These are phyloP conservation scores for Blastobotrys americana DNA, from an alignment of 805 yeast genomes.

Conservation along the genomic window DNA sequence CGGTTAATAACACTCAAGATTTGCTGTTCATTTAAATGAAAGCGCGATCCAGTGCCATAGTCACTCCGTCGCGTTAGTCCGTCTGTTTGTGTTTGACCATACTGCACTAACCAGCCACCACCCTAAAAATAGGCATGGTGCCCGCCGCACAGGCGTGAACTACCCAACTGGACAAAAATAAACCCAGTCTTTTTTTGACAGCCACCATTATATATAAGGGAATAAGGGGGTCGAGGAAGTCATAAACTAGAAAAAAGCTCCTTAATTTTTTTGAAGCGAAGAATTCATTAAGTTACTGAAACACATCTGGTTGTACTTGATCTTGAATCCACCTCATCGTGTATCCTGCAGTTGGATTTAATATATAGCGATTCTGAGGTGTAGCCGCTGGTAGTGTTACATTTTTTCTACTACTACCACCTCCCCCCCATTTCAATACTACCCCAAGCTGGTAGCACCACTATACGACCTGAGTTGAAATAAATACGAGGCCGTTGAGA, in stretches of 20 bases:
- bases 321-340: not conserved
- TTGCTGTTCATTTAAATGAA: too few species aligned
- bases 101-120: too few species aligned
- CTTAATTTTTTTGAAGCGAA: too few species aligned
- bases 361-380: constrained; percentile 4
- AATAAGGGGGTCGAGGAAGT: too few species aligned
- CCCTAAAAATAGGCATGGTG: not conserved
- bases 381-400: not conserved
- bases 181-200: not conserved
- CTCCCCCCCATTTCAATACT: not conserved
- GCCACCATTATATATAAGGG: not conserved
- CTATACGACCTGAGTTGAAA: too few species aligned
- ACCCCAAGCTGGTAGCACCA: not conserved
- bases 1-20: too few species aligned
- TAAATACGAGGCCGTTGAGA: too few species aligned
- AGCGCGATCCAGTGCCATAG: not conserved
- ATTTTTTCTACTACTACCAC: constrained; percentile 1
- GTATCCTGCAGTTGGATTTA: constrained; percentile 3
- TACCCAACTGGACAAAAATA: not conserved
- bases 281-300: too few species aligned
- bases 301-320: too few species aligned
- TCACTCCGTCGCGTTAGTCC: not conserved
- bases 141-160: constrained; percentile 1
- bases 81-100: not conserved
- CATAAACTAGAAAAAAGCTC: too few species aligned